These are phyloP conservation scores for Melastoma candidum DNA, from an alignment of 441 rosid species.

Conservation along the genomic window DNA sequence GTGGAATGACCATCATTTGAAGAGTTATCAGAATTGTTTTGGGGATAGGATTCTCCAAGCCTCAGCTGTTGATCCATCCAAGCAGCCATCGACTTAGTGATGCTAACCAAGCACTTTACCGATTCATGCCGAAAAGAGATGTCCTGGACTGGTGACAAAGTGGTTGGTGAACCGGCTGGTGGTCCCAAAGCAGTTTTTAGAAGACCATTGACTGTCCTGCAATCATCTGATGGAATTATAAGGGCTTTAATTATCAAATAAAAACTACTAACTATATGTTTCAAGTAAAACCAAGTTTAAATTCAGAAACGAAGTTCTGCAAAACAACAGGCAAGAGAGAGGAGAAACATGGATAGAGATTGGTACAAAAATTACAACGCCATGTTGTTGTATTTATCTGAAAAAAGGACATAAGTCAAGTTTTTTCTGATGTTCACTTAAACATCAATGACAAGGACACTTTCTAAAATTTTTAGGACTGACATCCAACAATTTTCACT, in stretches of 20 bases:
- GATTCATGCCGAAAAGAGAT: slow-evolving; percentile 91
- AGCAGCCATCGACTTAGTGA: slow-evolving; percentile 82
- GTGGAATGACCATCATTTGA: slow-evolving; percentile 38
- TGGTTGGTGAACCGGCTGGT: slow-evolving; percentile 83
- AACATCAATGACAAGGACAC: no score
- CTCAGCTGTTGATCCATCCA: slow-evolving; percentile 91
- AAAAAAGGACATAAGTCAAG: no score
- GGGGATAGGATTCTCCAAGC: slow-evolving; percentile 46
- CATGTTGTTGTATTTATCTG: no score
- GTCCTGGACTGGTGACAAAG: slow-evolving; percentile 80
- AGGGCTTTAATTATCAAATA: slow-evolving; percentile 64
- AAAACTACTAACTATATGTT: slow-evolving; percentile 9
- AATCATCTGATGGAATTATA: slow-evolving; percentile 92
- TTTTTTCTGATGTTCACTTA: no score
- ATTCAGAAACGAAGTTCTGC: not conserved
- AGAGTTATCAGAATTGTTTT: slow-evolving; percentile 49
- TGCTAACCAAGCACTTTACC: slow-evolving; percentile 87
- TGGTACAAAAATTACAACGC: no score
- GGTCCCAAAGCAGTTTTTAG: slow-evolving; percentile 97
- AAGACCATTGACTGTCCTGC: slow-evolving; percentile 99
- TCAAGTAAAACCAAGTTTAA: slow-evolving; percentile 3
- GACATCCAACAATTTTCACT: no score
- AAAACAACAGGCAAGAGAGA: no score
- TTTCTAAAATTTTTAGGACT: no score
- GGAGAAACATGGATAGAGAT: no score